Evolutionary conservation across 495 filamentous ascomycete species (phyloP), one percentile per base, ranked within the genome.

Genomic region (Cercophora samala): DNA sequence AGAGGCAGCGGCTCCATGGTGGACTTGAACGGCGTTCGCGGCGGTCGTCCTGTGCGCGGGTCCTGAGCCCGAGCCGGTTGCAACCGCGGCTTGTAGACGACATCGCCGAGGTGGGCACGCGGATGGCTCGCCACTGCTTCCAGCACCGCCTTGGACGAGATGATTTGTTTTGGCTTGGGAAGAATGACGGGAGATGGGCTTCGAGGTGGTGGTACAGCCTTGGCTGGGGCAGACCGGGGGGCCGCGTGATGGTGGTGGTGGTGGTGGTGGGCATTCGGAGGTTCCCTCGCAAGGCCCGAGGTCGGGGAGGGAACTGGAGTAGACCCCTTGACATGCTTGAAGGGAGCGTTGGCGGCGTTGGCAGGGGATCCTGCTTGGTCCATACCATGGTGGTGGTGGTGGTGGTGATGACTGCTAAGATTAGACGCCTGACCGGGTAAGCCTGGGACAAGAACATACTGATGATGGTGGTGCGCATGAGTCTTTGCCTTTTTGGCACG

Each of bases 71-170:
- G 68, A 83, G 91, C 68, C 80, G 82, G 68, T 83, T 88, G 70
- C 78, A 96, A 70, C 29, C 71, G 75, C 2, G 80, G 76, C 25
- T 81, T 74, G 64, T 87, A 86, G 24, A 83, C 71, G 17, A 80
- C 75, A 64, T 85, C 78, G 26, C 93, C 93, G 13, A 97, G 85
- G 70, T 97, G 93, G n/a, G 84, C 82, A 3, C 93, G 90, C 4
- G 90, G 89, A 9, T 87, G 83, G 62, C 90, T 77, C 1, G 87
- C 83, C 13, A 93, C 86, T 42, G 83, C 87, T 5, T 92, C 85
- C 25, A 96, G 71, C 1, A 96, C 82, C 0, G 84, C 82, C 68
- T 91, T 83, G 3, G 88, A 88, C 15, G 84, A 86, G 61, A 93
- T 84, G 18, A 81, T 83, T 5, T 81, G 85, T 55, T 84, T 87